Evolutionary conservation across 2,329 filamentous ascomycete genomes (phyloP).

Genomic region (Pezicula neosporulosa): DNA sequence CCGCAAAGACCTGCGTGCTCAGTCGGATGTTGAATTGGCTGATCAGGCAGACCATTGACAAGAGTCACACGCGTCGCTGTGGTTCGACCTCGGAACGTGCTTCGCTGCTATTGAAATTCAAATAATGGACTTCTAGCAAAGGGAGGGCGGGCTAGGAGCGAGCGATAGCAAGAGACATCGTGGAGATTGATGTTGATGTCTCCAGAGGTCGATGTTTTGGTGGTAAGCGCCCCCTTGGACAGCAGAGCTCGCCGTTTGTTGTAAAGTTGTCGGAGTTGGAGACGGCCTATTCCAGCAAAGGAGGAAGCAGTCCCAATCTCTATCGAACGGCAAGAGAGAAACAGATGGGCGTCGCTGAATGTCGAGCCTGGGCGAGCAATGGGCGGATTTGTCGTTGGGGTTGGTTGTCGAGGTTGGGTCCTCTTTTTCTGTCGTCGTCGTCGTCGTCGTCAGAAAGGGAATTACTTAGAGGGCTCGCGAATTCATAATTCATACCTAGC

Average conservation of each 20-base stretch:
- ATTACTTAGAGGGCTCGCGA: background rate
- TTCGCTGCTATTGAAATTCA: background rate
- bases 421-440: background rate
- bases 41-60: conserved; percentile 1
- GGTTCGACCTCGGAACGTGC: background rate
- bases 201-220: background rate
- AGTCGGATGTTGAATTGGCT: background rate
- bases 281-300: conserved; percentile 1
- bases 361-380: background rate
- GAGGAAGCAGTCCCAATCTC: background rate
- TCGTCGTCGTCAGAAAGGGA: background rate
- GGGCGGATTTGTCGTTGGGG: background rate
- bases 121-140: background rate
- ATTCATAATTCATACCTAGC: background rate
- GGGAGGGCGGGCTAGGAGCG: conserved; percentile 2
- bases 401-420: background rate
- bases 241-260: background rate
- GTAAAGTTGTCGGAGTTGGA: background rate
- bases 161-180: conserved; percentile 6
- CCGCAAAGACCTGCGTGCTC: conserved; percentile 4
- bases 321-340: background rate
- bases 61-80: background rate
- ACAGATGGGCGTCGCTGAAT: background rate
- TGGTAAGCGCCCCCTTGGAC: background rate
- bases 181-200: conserved; percentile 4